Evolutionary conservation across 2,329 filamentous ascomycete genomes (phyloP).

Genomic region (Nectriaceae sp.): DNA sequence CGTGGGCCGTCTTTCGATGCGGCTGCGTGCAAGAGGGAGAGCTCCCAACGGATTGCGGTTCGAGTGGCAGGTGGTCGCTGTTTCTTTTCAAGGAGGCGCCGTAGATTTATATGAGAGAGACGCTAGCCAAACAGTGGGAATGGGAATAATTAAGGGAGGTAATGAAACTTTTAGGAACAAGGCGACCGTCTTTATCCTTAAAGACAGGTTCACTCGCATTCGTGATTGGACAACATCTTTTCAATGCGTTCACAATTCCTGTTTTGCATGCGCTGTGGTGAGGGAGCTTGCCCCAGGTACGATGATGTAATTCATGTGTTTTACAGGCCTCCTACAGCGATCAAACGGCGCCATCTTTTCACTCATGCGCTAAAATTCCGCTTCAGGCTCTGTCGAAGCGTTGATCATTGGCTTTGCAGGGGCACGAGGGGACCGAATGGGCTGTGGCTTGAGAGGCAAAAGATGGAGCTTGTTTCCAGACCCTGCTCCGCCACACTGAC

Average conservation of each 20-base stretch:
- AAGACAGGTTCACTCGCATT: background rate
- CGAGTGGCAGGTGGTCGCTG: constrained; percentile 18
- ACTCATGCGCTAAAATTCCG: too few species aligned
- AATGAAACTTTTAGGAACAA: constrained; percentile 4
- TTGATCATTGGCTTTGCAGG: background rate
- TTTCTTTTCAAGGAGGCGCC: constrained; percentile 28
- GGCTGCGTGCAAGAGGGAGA: constrained; percentile 3
- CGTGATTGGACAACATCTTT: background rate
- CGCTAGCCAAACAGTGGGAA: constrained; percentile 11
- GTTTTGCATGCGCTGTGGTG: constrained; percentile 16
- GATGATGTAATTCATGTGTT: constrained; percentile 28
- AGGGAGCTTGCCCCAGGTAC: constrained; percentile 19
- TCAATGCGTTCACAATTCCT: constrained; percentile 17
- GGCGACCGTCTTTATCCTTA: constrained; percentile 4
- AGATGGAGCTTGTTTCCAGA: background rate
- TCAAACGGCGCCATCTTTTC: background rate
- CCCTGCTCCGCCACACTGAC: background rate
- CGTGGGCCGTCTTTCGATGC: constrained; percentile 7
- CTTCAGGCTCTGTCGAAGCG: too few species aligned
- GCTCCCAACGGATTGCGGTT: constrained; percentile 19
- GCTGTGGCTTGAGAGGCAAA: background rate
- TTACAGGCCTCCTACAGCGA: background rate
- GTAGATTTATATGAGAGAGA: constrained; percentile 10
- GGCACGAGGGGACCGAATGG: too few species aligned
- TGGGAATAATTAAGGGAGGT: constrained; percentile 6